Percentiles rank a stretch among this genome's conserved stretches.
These are phyloP conservation scores for Cudoniella acicularis DNA, from an alignment of 495 filamentous ascomycete species.

Conservation along the genomic window DNA sequence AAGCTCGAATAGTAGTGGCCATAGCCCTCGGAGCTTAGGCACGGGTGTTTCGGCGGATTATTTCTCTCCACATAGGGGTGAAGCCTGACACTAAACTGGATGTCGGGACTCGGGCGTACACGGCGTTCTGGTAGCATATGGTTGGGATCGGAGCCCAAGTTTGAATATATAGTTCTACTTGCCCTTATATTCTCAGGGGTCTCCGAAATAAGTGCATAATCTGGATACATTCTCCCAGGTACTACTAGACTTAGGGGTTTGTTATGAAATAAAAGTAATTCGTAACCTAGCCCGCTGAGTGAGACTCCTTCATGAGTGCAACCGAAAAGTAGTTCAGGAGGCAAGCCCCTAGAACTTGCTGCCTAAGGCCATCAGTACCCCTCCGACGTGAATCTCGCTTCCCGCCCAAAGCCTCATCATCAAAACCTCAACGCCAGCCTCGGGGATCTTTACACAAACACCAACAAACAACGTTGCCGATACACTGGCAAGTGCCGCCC, in stretches of 20 bases:
- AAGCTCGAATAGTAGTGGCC: constrained; percentile 8
- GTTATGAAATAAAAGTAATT: no score
- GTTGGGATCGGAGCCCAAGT: neutral
- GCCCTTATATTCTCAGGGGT: no score
- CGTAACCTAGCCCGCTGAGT: no score
- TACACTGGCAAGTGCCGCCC: constrained; percentile 22
- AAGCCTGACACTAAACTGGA: constrained; percentile 3
- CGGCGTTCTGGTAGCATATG: constrained; percentile 7
- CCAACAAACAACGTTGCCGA: constrained; percentile 13
- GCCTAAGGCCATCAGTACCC: constrained; percentile 8
- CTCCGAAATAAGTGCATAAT: no score
- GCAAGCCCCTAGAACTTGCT: neutral
- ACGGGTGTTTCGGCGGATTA: constrained; percentile 13
- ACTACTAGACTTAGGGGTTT: no score
- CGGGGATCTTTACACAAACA: constrained; percentile 2
- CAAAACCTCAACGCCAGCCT: constrained; percentile 13
- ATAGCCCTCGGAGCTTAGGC: constrained; percentile 12
- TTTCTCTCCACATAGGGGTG: constrained; percentile 15
- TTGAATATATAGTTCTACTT: neutral
- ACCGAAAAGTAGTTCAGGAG: no score
- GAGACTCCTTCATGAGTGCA: no score
- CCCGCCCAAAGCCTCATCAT: constrained; percentile 15
- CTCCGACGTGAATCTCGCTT: neutral
- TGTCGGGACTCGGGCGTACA: constrained; percentile 9
- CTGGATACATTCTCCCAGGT: no score